Evolutionary conservation across 345 rosid species (phyloP), one percentile per base, ranked within the genome.

Genomic region (Corchorus olitorius): DNA sequence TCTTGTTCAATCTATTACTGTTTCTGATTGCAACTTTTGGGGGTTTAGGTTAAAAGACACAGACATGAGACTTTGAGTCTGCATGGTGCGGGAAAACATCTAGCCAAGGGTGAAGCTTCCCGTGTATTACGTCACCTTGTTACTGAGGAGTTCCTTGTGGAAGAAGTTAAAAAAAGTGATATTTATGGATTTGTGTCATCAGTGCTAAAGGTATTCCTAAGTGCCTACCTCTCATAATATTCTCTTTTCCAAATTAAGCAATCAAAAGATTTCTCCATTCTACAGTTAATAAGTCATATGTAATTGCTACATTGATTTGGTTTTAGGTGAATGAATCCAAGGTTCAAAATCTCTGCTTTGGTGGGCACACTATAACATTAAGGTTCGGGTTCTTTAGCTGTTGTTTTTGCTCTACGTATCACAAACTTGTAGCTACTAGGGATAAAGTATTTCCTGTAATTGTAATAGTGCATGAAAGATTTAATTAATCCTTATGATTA

Each of bases 151-250:
- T 84, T 86, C 76, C 97, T 96, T 76, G 80, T 80, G 74, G 99
- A 93, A 87, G 99, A 93, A 20, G 95, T 96, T 67, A 90, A 92
- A 89, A 96, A 96, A 90, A 96, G 98, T 83, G 99, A 96, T 74
- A 34, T 89, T 81, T 93, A 92, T 78, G 98, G 99, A 78, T 83
- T 94, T 81, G 93, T 96, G 50, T 96, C 99, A 60, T 92, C 99
- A 54, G 85, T 96, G 61, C 77, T 96, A 53, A 93, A 93, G 99
- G 99, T 93, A 81, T 71, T 65, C 67, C 14, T 77, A 64, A 34
- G 46, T 81, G 65, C 33, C 72, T 80, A 37, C 56, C 66, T 27
- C 34, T 67, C 27, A 27, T 27, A 27, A 27, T 27, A 27, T 27
- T 27, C 27, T 27, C 27, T 27, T 27, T 27, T 27, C 27, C 27